Base-by-base conservation (phyloP, 2,329 filamentous ascomycete species). In the Colletotrichum echinochloae region DNA sequence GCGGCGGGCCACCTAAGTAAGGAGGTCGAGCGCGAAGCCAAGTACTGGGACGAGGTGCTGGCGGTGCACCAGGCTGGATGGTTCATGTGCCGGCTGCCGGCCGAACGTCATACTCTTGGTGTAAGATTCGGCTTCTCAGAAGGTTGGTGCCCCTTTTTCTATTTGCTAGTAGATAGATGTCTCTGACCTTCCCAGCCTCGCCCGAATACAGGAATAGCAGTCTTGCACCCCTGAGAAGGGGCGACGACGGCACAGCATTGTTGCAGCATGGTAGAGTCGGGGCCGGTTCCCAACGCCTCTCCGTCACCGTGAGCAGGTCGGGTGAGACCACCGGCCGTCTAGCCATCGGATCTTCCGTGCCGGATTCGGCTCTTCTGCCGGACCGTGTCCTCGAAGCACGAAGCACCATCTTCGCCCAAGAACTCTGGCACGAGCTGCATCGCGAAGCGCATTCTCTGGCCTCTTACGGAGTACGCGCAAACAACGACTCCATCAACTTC, bases 41-140 rank as follows among this genome's bases (percentile, higher is more conserved):
- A 88, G 75, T 99, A 97, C 80, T 99, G 96, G 96, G 88, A 92
- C 65, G 92, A 97, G 75, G 88, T 98, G 2, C 83, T 97, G 56
- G 89, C 90, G 12, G 90, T 98, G 54, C 94, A 92, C 73, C 89
- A 94, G 74, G 91, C 90, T 65, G 94, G 95, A 5, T 99, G 96
- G 95, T 91, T 92, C 26, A 84, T 98, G 23, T 95, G 92, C 74
- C 88, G 92, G 59, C 83, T 96, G 49, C 94, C 94, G 0, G 85
- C 90, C 8, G 91, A 95, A 74, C 86, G 86, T 60, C 89, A 93
- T 74, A 91, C 90, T 0, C 85, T 98, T 60, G 94, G 92, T 26
- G 95, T 98, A 44, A 90, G 93, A 73, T 98, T 95, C 80, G 96
- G 95, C 9, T 97, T 97, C 77, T 87, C 92, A 16, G 95, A 98